A percentile compares a stretch with the other conserved stretches of the same genome.
These are phyloP conservation scores for Xylariales sp. DNA, from an alignment of 2,329 filamentous ascomycete genomes.

Conservation along the genomic window DNA sequence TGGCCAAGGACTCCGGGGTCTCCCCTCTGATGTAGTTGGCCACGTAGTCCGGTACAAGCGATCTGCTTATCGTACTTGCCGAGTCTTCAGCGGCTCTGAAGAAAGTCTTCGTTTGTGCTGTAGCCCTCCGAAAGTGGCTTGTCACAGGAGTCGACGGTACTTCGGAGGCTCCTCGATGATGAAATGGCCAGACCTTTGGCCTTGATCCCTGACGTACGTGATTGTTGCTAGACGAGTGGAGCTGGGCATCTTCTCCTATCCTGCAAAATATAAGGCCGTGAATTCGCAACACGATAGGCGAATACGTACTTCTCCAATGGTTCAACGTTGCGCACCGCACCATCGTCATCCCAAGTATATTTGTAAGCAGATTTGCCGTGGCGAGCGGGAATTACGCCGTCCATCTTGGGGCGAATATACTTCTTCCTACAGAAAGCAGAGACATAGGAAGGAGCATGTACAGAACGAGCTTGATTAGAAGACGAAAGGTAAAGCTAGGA, in stretches of 20 bases:
- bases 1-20: constrained; percentile 47
- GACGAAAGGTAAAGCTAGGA: too few relatives aligned
- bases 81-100: constrained; percentile 24
- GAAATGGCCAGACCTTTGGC: constrained; percentile 10
- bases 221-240: neutral
- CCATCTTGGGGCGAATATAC: constrained; percentile 23
- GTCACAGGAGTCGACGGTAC: constrained; percentile 17
- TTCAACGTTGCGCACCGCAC: constrained; percentile 19
- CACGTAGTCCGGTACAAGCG: constrained; percentile 49
- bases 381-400: constrained; percentile 18
- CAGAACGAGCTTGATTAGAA: too few relatives aligned
- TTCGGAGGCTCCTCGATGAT: constrained; percentile 21
- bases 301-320: constrained; percentile 22
- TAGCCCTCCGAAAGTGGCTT: constrained; percentile 20
- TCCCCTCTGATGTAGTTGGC: constrained; percentile 51
- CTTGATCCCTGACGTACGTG: neutral
- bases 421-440: too few relatives aligned
- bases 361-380: constrained; percentile 19
- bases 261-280: neutral
- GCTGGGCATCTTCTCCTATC: neutral
- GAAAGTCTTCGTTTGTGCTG: constrained; percentile 22
- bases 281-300: neutral
- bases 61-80: constrained; percentile 34
- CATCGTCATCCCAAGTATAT: constrained; percentile 21
- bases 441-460: neutral